Base-by-base conservation (phyloP, 2,329 filamentous ascomycete genomes). In the Botryotinia convoluta region DNA sequence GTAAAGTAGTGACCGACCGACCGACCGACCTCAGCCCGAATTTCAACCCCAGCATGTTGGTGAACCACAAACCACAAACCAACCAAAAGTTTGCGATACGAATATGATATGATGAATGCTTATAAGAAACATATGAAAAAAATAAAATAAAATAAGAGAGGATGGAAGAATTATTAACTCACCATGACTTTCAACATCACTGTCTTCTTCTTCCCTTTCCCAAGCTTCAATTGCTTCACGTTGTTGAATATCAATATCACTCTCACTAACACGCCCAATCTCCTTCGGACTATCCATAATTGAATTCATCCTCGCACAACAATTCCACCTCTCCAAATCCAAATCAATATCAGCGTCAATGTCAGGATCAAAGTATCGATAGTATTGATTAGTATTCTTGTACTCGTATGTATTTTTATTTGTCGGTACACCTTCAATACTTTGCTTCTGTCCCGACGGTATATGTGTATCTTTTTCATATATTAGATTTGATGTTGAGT, bases 251-350 rank as follows among this genome's bases (percentile, higher is more conserved):
- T 45, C 69, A 59, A 14, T n/a, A 26, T 39, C 39, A 32, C 18
- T 18, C 32, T 14, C 37, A 12, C 48, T 22, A 35, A 32, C 32
- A 44, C 48, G n/a, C 42, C 9, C 42, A 48, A 48, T 35, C 18
- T 39, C 26, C 26, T n/a, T 39, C 14, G n/a, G n/a, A 18, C n/a
- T 29, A 26, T 54, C 54, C 32, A 62, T 57, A 1, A 54, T 62
- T 57, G 37, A 60, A 67, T 72, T 67, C 70, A 67, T 67, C 39
- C 71, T 62, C 29, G 64, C 71, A n/a, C 71, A 69, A n/a, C 64
- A 69, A 61, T 72, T 72, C 71, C 71, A 72, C 71, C 35, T 62
- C 12, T 69, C 63, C 26, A 72, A 20, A 29, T 48, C 63, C 44
- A 67, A 37, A 10, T 51, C 20, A 8, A 44, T 18, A 18, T 39